phyloP scores from a whole-genome alignment of 352 stramenopile genomes.

The Ochromonadaceae sp. region DNA sequence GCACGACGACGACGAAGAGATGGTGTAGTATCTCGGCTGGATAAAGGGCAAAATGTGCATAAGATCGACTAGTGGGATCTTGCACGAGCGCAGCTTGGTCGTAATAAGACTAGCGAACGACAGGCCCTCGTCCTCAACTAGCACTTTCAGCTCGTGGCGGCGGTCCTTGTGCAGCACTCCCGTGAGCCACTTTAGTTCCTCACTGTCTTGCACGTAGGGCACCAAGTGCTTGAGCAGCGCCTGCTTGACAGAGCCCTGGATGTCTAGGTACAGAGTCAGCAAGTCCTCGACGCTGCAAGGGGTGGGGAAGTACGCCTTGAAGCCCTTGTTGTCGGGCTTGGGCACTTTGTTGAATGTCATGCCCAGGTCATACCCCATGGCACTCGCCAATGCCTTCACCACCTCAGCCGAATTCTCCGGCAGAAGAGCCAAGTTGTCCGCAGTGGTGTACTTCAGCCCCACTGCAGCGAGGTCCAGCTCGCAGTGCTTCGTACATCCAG shows the following conservation, averaged over 20 bases:
- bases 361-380: conserved; percentile 70
- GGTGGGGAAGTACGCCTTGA: conserved; percentile 75
- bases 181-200: conserved; percentile 42
- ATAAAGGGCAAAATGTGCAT: conserved; percentile 80
- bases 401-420: conserved; percentile 54
- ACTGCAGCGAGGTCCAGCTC: conserved; percentile 58
- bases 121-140: conserved; percentile 67
- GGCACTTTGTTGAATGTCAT: conserved; percentile 59
- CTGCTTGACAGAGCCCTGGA: conserved; percentile 72
- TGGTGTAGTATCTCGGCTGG: conserved; percentile 91
- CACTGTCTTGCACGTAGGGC: conserved; percentile 45
- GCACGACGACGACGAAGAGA: conserved; percentile 79
- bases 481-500: conserved; percentile 66
- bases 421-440: conserved; percentile 73
- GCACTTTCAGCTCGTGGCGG: conserved; percentile 78
- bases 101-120: conserved; percentile 72
- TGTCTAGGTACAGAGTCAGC: conserved; percentile 74
- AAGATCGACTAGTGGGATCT: conserved; percentile 54
- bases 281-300: conserved; percentile 77
- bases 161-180: conserved; percentile 55
- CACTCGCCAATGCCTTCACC: conserved; percentile 58
- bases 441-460: conserved; percentile 61
- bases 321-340: conserved; percentile 34
- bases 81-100: conserved; percentile 47
- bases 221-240: conserved; percentile 55